Evolutionary conservation across 306 rosid genomes (phyloP).

Genomic region (Mimosa bimucronata): DNA sequence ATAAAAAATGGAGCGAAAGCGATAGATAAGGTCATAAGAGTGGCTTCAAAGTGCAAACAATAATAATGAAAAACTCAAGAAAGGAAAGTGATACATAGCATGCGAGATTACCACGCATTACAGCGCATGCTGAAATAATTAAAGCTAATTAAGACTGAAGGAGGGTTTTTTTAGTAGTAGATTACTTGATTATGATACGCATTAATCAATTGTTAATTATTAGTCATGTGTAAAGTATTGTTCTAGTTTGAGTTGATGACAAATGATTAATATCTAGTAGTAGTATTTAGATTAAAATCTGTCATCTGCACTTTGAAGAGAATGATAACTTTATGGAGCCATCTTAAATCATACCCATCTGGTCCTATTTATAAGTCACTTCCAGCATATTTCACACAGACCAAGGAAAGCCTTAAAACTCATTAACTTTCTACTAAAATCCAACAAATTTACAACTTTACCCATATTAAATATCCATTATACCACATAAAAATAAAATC

Average conservation of each 20-base stretch:
- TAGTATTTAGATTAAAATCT: neutral
- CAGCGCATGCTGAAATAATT: neutral
- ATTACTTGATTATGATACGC: constrained; percentile 24
- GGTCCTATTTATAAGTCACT: too few species aligned
- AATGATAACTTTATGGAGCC: neutral
- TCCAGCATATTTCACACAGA: too few species aligned
- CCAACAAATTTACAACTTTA: too few species aligned
- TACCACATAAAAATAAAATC: too few species aligned
- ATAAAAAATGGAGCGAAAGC: neutral
- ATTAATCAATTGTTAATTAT: constrained; percentile 9
- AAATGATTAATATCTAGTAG: neutral
- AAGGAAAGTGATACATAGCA: neutral
- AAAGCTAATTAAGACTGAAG: constrained; percentile 8
- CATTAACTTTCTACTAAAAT: too few species aligned
- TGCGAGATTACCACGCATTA: neutral
- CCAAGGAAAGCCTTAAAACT: too few species aligned
- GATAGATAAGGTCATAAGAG: neutral
- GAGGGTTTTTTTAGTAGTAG: constrained; percentile 12
- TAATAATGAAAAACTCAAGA: neutral
- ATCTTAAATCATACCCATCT: neutral
- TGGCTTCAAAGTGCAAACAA: neutral
- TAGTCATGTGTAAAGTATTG: neutral
- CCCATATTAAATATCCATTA: too few species aligned
- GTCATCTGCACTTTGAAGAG: neutral
- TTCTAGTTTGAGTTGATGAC: neutral